These are phyloP conservation scores for Pseudonectria foliicola DNA, from an alignment of 2,329 filamentous ascomycete genomes.

Conservation along the genomic window DNA sequence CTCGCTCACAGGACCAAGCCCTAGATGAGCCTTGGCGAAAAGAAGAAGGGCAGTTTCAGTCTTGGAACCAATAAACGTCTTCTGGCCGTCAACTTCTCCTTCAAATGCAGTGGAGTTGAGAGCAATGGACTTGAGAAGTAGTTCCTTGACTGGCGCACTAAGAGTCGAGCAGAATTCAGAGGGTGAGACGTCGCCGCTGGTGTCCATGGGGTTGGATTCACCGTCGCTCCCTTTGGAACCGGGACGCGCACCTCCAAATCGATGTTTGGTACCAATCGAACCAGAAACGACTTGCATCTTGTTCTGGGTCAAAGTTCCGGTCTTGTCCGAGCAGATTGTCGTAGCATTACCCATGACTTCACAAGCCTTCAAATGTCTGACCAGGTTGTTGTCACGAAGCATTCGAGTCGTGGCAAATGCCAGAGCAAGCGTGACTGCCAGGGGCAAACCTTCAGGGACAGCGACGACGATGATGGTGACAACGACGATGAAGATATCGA, in stretches of 20 bases:
- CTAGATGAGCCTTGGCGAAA: slow-evolving; percentile 59
- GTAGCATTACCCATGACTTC: slow-evolving; percentile 78
- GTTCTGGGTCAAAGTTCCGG: slow-evolving; percentile 60
- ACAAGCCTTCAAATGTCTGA: slow-evolving; percentile 68
- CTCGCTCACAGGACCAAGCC: slow-evolving; percentile 57
- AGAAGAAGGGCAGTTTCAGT: slow-evolving; percentile 70
- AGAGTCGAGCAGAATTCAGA: slow-evolving; percentile 43
- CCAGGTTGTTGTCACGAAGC: slow-evolving; percentile 71
- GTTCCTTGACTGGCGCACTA: slow-evolving; percentile 38
- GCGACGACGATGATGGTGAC: slow-evolving; percentile 76
- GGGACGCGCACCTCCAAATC: slow-evolving; percentile 40
- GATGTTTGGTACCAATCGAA: slow-evolving; percentile 47
- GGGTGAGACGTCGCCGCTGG: slow-evolving; percentile 32
- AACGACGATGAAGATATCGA: slow-evolving; percentile 70
- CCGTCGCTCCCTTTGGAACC: slow-evolving; percentile 18
- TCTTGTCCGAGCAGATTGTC: slow-evolving; percentile 63
- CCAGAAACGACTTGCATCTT: slow-evolving; percentile 62
- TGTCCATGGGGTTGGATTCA: slow-evolving; percentile 19
- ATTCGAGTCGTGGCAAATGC: slow-evolving; percentile 73
- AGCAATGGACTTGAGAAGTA: slow-evolving; percentile 53
- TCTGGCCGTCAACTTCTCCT: slow-evolving; percentile 59
- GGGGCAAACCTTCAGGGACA: slow-evolving; percentile 68
- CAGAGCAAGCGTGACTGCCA: slow-evolving; percentile 70
- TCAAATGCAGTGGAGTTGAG: slow-evolving; percentile 72
- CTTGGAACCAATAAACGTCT: slow-evolving; percentile 68